Evolutionary conservation across 345 rosid species (phyloP), one percentile per base, ranked within the genome.

Genomic region (Hibiscus trionum): DNA sequence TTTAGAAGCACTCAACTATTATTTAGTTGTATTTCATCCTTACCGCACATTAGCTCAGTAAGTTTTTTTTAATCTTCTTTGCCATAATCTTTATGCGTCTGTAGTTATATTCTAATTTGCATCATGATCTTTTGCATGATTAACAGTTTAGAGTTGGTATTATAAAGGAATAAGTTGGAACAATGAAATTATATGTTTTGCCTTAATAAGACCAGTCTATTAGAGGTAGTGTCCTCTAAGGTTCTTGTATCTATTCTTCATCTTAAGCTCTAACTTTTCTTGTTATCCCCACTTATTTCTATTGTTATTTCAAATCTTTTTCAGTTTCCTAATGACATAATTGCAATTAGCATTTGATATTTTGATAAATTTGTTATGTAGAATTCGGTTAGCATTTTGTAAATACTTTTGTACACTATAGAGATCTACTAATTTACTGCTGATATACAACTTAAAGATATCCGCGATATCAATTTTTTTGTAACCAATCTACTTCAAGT

Each of bases 21-120:
- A 94, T 81, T 82, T 94, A 75, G 98, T 94, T 76, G 96, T 91
- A 42, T 94, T 88, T 76, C 98, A 94, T 78, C 98, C 97, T 31
- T 94, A 94, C 73, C 93, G 96, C 33, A 84, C 93, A 10, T 75
- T 94, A 52, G 76, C 91, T 62, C 93, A 88, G 98, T 94, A 82
- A 83, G 88, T 75, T 56, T 59, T 0, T 7, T 59, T 60, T 21
- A 21, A 16, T 56, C 55, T 73, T 70, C 35, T 66, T 60, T 52
- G 33, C 58, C 52, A 2, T 66, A 0, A 59, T 27, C 73, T 26
- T 50, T 52, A 19, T 66, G 33, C 35, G 16, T 61, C 66, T 65
- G 21, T 55, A 33, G 66, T 56, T 63, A 14, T 49, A 47, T 24
- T 75, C 71, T 72, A 62, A 5, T 59, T 53, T 71, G 44, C 21